Evolutionary conservation across 225 moss, liverwort and hornwort genomes (phyloP).

Genomic region (Marchantia paleacea): DNA sequence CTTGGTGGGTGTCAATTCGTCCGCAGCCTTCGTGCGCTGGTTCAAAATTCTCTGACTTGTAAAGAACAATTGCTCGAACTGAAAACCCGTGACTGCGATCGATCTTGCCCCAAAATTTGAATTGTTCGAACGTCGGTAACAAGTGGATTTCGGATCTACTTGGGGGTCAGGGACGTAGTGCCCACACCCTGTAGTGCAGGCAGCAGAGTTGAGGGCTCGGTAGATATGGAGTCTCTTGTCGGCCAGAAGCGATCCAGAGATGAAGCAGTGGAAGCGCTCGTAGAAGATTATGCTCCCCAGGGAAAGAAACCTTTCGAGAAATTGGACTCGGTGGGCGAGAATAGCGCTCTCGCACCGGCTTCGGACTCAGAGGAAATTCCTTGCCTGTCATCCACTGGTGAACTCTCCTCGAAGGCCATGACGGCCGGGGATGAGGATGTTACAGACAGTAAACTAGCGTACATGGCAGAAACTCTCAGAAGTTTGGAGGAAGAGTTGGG

Average conservation of each 20-base stretch:
- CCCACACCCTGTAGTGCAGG: background rate
- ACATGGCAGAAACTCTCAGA: constrained; percentile 23
- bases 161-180: background rate
- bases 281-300: background rate
- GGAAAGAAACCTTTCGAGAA: constrained; percentile 31
- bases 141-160: background rate
- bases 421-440: background rate
- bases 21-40: no score
- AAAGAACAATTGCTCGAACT: background rate
- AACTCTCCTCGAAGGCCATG: background rate
- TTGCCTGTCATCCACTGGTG: constrained; percentile 8
- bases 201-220: background rate
- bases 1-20: background rate
- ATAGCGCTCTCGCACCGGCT: background rate
- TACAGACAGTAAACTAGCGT: background rate
- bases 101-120: background rate
- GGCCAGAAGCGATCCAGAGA: constrained; percentile 27
- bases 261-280: constrained; percentile 3
- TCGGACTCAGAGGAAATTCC: background rate
- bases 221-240: constrained; percentile 19
- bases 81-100: background rate
- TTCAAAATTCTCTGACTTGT: background rate
- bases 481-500: constrained; percentile 33
- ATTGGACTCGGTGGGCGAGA: background rate
- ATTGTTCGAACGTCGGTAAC: background rate